Base-by-base conservation (phyloP, 768 basidiomycete genomes). In the Rhodocollybia butyracea region DNA sequence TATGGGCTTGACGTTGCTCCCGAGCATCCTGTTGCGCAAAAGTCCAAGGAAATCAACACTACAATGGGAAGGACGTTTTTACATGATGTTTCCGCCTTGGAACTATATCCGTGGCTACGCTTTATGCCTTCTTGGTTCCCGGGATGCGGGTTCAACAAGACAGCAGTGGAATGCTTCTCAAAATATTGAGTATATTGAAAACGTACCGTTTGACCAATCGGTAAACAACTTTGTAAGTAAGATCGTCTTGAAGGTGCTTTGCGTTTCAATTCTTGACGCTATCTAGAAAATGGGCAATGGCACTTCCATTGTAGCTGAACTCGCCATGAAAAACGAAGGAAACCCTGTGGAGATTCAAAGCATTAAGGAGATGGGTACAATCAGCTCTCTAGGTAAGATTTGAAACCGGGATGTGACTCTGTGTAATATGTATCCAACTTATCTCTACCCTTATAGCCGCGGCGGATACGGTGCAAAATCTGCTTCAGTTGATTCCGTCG, bases 41-140 rank as follows among this genome's bases (percentile, higher is more conserved):
- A n/a, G 22, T 19, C 48, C n/a, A 12, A 24, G 13, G 34, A 50
- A 26, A 21, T 17, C 3, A 12, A 36, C 13, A 21, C 21, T 10
- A 13, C 1, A 8, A 5, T 50, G 5, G 48, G 6, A 15, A n/a
- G n/a, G 6, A 24, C 3, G 22, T 10, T 22, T 6, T 24, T 12
- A 21, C 12, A 34, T 26, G 13, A 3, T 38, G 19, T 50, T 17
- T 34, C 48, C 11, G 7, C 22, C 15, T 17, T 50, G 6, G 34
- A 40, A 21, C 22, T 2, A 40, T 43, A 29, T 31, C 51, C 51
- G 2, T 52, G 38, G 39, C n/a, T 52, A 27, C 40, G 27, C 5
- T 52, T 27, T 39, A n/a, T 52, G 3, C 51, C 51, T 3, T 52
- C 51, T 11, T 52, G 51, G 51, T 52, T 52, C 34, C 51, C 51